Evolutionary conservation across 2,329 filamentous ascomycete genomes (phyloP), one percentile per base, ranked within the genome.

Genomic region (Myriangium duriaei): DNA sequence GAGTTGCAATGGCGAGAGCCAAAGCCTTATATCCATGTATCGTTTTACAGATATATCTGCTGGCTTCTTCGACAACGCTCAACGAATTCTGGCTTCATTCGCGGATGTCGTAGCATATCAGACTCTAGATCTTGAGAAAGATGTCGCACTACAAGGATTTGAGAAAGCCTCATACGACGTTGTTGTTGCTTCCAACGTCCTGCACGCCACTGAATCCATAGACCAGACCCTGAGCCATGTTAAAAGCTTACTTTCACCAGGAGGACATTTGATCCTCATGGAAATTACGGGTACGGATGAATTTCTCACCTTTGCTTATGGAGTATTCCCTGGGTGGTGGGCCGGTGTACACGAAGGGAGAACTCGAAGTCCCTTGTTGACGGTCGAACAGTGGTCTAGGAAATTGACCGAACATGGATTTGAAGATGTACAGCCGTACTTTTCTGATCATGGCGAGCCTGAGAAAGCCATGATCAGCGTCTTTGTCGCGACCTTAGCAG

Each of bases 1-100:
- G 2, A 33, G 7, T 26, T 26, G 36, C 3, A 42, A 66, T 10
- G 54, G 49, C 1, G 24, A 37, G 17, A 33, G 37, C 5, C 63
- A 26, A n/a, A 26, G 21, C 21, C n/a, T n/a, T 26, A 26, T 26
- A 7, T 7, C 21, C 7, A 26, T 7, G 21, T 70, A 69, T 45
- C 64, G 60, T 0, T 70, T 54, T 47, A 69, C 67, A 0, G 65
- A 69, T 40, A 57, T 67, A 10, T 60, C 59, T 0, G 41, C 53
- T 3, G 56, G 52, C 5, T 64, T 64, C 49, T 65, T 69, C 34
- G 55, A 58, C 11, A 45, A 50, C 2, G 61, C 58, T 0, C 43
- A 49, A 14, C 17, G 13, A 17, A 40, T 18, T 19, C 38, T 34
- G 32, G 19, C 4, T 11, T 30, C 4, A 18, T 35, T 30, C 34